phyloP scores from a whole-genome alignment of 169 alveolate species.

The Cryptosporidium meleagridis region DNA sequence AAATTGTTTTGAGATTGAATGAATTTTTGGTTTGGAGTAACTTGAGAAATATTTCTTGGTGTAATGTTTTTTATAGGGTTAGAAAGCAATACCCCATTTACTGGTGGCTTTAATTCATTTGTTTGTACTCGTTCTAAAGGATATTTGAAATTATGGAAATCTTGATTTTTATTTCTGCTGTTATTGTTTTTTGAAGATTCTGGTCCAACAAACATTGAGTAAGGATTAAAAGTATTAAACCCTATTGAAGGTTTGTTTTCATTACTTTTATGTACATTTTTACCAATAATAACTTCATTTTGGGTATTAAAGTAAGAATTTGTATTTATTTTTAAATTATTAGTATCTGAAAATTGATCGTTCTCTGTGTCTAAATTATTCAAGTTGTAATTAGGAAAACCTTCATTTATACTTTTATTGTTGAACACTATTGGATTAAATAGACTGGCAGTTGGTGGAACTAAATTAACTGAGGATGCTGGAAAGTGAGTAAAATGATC shows the following conservation, averaged over 20 bases:
- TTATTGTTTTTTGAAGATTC: neutral
- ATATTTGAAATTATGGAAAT: neutral
- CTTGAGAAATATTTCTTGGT: neutral
- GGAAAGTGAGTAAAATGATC: neutral
- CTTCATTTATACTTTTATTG: neutral
- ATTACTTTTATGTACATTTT: neutral
- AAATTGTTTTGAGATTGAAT: neutral
- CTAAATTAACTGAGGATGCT: slow-evolving; percentile 37
- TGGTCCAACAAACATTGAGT: slow-evolving; percentile 15
- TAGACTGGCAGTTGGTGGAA: slow-evolving; percentile 44
- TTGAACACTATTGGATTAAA: neutral
- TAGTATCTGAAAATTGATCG: neutral
- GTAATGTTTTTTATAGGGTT: neutral
- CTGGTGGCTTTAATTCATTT: neutral
- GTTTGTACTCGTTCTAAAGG: neutral
- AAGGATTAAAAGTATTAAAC: slow-evolving; percentile 27
- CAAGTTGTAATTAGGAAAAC: slow-evolving; percentile 3
- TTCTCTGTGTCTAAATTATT: neutral
- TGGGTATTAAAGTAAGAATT: neutral
- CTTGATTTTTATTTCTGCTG: neutral
- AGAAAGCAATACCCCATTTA: neutral
- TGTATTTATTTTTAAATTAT: neutral
- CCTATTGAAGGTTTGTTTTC: neutral
- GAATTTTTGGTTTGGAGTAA: neutral
- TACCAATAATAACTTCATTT: neutral